phyloP scores from a whole-genome alignment of 2,329 filamentous ascomycete genomes.

The Hypomyces perniciosus region DNA sequence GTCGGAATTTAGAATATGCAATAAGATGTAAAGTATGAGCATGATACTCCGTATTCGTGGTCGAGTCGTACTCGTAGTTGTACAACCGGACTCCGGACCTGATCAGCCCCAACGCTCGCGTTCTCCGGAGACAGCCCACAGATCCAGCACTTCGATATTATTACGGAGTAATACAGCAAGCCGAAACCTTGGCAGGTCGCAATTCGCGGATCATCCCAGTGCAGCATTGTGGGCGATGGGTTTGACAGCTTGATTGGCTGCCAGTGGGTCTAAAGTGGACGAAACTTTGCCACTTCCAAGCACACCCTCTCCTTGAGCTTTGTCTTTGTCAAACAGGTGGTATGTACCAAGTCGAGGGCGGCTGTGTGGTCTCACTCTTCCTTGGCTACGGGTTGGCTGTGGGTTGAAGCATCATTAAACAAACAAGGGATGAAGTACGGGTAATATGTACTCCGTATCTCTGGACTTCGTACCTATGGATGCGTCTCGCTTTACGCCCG shows the following conservation, averaged over 20 bases:
- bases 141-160: not conserved
- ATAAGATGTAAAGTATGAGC: too few relatives aligned
- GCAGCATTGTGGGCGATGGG: not conserved
- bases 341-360: too few relatives aligned
- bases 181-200: not conserved
- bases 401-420: too few relatives aligned
- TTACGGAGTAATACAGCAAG: conserved; percentile 1
- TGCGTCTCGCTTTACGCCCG: not conserved
- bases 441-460: not conserved
- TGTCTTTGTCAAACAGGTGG: not conserved
- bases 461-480: not conserved
- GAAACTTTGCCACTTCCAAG: not conserved
- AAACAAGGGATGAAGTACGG: too few relatives aligned
- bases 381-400: too few relatives aligned
- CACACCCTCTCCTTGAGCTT: not conserved
- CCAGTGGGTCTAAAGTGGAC: not conserved
- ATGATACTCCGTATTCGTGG: too few relatives aligned
- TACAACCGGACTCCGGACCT: too few relatives aligned
- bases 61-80: too few relatives aligned
- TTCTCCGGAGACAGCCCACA: too few relatives aligned
- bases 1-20: too few relatives aligned
- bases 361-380: too few relatives aligned
- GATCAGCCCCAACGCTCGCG: too few relatives aligned
- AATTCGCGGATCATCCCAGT: not conserved
- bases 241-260: not conserved